A percentile compares a stretch with the other conserved stretches of the same genome.
phyloP scores from a whole-genome alignment of 2,329 filamentous ascomycete species.

The Sarocladium brachiariae region DNA sequence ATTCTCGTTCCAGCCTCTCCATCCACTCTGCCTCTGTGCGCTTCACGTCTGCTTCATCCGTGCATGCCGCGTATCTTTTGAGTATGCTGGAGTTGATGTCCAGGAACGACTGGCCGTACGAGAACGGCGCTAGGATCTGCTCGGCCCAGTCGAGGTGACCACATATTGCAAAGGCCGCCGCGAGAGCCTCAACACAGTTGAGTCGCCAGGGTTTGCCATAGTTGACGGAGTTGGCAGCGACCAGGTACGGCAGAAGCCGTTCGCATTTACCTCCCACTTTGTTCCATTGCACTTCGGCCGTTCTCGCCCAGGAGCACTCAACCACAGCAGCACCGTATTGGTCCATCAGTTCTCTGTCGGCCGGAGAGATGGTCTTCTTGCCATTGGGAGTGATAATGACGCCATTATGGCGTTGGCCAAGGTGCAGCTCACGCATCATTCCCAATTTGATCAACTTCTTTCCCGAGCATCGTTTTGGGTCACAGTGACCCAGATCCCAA shows the following conservation, averaged over 20 bases:
- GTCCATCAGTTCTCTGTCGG: constrained; percentile 74
- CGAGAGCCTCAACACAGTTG: constrained; percentile 93
- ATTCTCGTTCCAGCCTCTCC: constrained; percentile 82
- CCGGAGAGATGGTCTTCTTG: constrained; percentile 75
- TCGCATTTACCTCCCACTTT: constrained; percentile 93
- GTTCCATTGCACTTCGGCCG: constrained; percentile 82
- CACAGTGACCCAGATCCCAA: constrained; percentile 97
- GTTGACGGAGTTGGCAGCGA: constrained; percentile 94
- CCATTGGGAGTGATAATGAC: constrained; percentile 95
- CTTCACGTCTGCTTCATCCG: constrained; percentile 76
- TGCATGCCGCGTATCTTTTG: constrained; percentile 77
- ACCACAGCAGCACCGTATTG: constrained; percentile 91
- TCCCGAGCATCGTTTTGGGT: constrained; percentile 91
- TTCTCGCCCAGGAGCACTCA: constrained; percentile 93
- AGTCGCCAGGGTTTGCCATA: constrained; percentile 93
- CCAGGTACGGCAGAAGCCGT: constrained; percentile 83
- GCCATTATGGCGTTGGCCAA: constrained; percentile 86
- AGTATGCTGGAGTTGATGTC: constrained; percentile 82
- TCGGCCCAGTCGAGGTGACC: constrained; percentile 87
- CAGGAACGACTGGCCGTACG: constrained; percentile 81
- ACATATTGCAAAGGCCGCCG: constrained; percentile 88
- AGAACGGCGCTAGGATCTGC: constrained; percentile 74
- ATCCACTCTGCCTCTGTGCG: constrained; percentile 83
- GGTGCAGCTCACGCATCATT: constrained; percentile 84
- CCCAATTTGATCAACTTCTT: constrained; percentile 90